Conservation (phyloP, 345 rosid species). For the Gossypium longicalyx region DNA sequence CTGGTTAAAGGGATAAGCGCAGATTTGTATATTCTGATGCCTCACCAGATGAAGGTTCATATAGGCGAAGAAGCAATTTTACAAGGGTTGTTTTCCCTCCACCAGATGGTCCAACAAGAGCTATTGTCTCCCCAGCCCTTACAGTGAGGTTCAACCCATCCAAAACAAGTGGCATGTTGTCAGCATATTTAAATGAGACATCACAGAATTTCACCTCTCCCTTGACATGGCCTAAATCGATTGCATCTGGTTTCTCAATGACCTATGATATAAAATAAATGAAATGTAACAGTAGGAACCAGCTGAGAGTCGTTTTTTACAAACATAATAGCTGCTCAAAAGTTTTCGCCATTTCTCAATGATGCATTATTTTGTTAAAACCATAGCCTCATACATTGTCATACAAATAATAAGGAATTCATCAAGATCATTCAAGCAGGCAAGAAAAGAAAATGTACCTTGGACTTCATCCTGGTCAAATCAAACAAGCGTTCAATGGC, state of each 20-base stretch:
- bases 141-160: slow-evolving; percentile 71
- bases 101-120: slow-evolving; percentile 92
- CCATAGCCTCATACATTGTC: neutral
- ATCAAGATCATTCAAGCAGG: slow-evolving; percentile 5
- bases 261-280: slow-evolving; percentile 41
- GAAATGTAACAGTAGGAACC: slow-evolving; percentile 13
- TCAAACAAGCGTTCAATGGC: slow-evolving; percentile 80
- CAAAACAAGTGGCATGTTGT: slow-evolving; percentile 50
- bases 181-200: slow-evolving; percentile 65
- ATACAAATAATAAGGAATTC: neutral
- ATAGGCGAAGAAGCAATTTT: slow-evolving; percentile 91
- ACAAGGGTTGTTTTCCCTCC: slow-evolving; percentile 96
- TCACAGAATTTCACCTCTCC: slow-evolving; percentile 73
- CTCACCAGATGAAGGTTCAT: slow-evolving; percentile 72
- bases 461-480: slow-evolving; percentile 48
- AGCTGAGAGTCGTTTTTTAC: neutral
- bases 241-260: slow-evolving; percentile 53
- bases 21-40: slow-evolving; percentile 3
- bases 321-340: neutral
- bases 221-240: slow-evolving; percentile 46
- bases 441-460: slow-evolving; percentile 35
- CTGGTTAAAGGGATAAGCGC: neutral
- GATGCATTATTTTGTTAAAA: neutral
- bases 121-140: slow-evolving; percentile 88
- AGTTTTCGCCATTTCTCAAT: neutral